Percentiles rank a stretch among this genome's conserved stretches.
Evolutionary conservation across 306 rosid species (phyloP).

Genomic region (Cicer yamashitae): DNA sequence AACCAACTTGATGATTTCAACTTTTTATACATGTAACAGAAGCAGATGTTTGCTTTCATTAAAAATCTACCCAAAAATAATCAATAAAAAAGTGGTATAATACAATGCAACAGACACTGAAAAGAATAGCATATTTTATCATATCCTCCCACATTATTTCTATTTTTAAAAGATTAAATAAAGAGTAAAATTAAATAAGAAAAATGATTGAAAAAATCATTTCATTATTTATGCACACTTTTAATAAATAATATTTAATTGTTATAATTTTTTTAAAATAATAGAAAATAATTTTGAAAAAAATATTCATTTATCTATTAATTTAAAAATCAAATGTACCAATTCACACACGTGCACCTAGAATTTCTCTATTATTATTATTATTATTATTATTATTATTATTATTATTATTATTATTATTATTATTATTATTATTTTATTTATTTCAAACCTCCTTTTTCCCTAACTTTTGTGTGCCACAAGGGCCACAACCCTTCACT

Average conservation of each 20-base stretch:
- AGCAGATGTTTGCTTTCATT: constrained; percentile 39
- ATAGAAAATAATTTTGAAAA: too few relatives aligned
- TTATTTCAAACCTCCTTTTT: constrained; percentile 41
- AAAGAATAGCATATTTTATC: constrained; percentile 39
- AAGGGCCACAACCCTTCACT: constrained; percentile 38
- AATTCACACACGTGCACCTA: too few relatives aligned
- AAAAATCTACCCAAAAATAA: constrained; percentile 39
- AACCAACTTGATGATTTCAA: constrained; percentile 47
- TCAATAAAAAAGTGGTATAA: constrained; percentile 8
- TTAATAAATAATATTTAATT: too few relatives aligned
- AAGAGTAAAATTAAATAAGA: too few relatives aligned
- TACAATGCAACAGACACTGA: constrained; percentile 1
- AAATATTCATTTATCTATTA: too few relatives aligned
- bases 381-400: too few relatives aligned
- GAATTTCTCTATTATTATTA: too few relatives aligned
- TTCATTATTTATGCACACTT: too few relatives aligned
- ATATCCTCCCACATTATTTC: constrained; percentile 19
- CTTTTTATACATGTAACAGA: constrained; percentile 32
- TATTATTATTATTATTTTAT: background rate
- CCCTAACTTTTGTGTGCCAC: constrained; percentile 52
- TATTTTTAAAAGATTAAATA: background rate
- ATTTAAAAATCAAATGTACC: too few relatives aligned
- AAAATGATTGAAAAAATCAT: too few relatives aligned
- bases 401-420: background rate
- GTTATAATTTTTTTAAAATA: too few relatives aligned